phyloP scores from a whole-genome alignment of 805 yeast species.

The Yamadazyma nakazawae region DNA sequence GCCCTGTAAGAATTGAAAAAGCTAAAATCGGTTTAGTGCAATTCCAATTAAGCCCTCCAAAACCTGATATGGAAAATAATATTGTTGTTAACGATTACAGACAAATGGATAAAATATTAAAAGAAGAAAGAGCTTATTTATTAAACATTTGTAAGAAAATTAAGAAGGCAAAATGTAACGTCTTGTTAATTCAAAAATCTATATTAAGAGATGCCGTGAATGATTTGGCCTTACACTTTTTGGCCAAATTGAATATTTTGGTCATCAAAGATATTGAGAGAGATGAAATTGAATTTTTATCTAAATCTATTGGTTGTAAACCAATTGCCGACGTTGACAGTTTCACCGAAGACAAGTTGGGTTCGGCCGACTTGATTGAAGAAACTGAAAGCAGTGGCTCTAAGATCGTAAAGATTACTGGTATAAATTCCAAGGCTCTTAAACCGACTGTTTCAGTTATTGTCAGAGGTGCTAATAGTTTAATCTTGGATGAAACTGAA shows the following conservation, averaged over 20 bases:
- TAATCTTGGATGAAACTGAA: conserved; percentile 93
- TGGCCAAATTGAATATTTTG: conserved; percentile 88
- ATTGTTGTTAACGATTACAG: conserved; percentile 96
- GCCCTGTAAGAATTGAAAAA: conserved; percentile 91
- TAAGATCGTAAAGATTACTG: conserved; percentile 83
- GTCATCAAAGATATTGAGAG: conserved; percentile 94
- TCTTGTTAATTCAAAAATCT: conserved; percentile 85
- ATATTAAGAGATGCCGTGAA: conserved; percentile 92
- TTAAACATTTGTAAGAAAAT: conserved; percentile 93
- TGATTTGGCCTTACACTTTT: conserved; percentile 90
- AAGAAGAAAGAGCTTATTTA: conserved; percentile 95
- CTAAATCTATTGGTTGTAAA: conserved; percentile 83
- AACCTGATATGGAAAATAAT: conserved; percentile 96
- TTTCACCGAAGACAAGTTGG: conserved; percentile 89
- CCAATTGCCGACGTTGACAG: conserved; percentile 95
- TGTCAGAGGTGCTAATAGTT: conserved; percentile 90
- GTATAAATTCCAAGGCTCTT: conserved; percentile 54
- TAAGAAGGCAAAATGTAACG: conserved; percentile 96
- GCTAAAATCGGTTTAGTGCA: conserved; percentile 88
- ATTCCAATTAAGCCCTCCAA: conserved; percentile 94
- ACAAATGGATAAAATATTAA: conserved; percentile 97
- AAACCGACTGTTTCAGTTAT: conserved; percentile 81
- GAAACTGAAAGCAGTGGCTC: conserved; percentile 88
- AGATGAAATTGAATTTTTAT: conserved; percentile 90
- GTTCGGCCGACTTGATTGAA: conserved; percentile 87